Conservation (phyloP, 148 eudicot genomes). For the Vaccinium vitisidaea region DNA sequence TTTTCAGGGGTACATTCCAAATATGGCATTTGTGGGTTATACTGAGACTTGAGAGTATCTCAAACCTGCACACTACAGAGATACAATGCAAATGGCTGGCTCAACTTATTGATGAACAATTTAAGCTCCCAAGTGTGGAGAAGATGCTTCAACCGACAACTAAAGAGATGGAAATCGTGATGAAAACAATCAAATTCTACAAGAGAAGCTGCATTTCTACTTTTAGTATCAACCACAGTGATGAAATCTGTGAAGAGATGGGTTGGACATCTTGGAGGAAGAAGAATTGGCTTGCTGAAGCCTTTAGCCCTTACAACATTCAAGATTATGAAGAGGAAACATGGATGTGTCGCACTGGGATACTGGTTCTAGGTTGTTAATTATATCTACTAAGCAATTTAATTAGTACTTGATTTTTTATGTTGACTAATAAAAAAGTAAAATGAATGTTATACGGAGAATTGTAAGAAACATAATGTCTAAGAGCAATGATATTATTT, state of each 20-base stretch:
- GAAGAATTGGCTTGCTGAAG: constrained; percentile 70
- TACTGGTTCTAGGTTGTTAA: not conserved
- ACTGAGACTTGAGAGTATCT: constrained; percentile 83
- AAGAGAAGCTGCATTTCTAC: constrained; percentile 91
- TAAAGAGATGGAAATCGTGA: constrained; percentile 76
- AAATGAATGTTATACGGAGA: not conserved
- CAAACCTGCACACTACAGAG: constrained; percentile 46
- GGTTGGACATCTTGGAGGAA: constrained; percentile 90
- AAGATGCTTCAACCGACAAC: constrained; percentile 60
- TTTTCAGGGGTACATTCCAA: constrained; percentile 80
- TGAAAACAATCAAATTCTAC: constrained; percentile 69
- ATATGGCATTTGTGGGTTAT: constrained; percentile 88
- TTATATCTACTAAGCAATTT: not conserved
- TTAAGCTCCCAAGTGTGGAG: constrained; percentile 74
- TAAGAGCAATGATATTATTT: not conserved
- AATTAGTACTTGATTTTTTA: not conserved
- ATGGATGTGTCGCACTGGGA: not conserved
- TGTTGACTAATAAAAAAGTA: not conserved
- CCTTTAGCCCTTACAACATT: constrained; percentile 80
- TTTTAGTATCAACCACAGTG: constrained; percentile 76
- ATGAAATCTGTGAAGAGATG: constrained; percentile 85
- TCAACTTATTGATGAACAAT: constrained; percentile 41
- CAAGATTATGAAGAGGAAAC: constrained; percentile 52
- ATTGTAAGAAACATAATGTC: not conserved
- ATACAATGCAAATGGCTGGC: constrained; percentile 83